Conservation (phyloP, 2,329 filamentous ascomycete species). For the Pestalotiopsis sp. region DNA sequence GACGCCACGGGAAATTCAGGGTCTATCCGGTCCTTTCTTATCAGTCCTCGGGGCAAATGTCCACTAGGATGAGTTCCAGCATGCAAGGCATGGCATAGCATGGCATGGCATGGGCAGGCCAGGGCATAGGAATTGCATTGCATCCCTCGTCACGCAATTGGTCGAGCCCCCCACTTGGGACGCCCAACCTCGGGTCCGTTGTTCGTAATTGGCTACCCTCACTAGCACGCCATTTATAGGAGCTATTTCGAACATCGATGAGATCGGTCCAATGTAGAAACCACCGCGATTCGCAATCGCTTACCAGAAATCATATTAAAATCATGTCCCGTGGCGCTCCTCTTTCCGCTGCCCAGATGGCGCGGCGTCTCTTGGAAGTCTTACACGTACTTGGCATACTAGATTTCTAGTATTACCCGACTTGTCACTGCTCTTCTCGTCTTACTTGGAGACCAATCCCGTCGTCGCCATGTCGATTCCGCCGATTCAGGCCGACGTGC, state of each 20-base stretch:
- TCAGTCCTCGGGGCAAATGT: not conserved
- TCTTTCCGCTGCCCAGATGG: not conserved
- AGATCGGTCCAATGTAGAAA: not conserved
- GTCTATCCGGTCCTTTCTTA: not conserved
- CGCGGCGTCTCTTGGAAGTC: not conserved
- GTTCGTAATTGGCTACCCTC: not conserved
- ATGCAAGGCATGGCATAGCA: not conserved
- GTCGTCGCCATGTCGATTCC: constrained; percentile 1
- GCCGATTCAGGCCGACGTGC: constrained; percentile 4
- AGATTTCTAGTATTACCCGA: not conserved
- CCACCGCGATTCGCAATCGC: not conserved
- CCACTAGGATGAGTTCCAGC: not conserved
- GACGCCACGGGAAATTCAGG: not conserved
- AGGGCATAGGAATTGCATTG: not conserved
- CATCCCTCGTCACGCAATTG: constrained; percentile 5
- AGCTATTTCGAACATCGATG: constrained; percentile 1
- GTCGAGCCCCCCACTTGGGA: not conserved
- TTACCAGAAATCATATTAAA: not conserved
- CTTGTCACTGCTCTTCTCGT: not conserved
- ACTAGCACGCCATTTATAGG: constrained; percentile 7
- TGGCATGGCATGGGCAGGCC: not conserved
- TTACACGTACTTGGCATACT: not conserved
- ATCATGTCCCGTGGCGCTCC: not conserved
- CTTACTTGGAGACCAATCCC: not conserved
- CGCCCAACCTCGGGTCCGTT: not conserved